phyloP scores from a whole-genome alignment of 148 eudicot species.

The Spergularia bocconei region DNA sequence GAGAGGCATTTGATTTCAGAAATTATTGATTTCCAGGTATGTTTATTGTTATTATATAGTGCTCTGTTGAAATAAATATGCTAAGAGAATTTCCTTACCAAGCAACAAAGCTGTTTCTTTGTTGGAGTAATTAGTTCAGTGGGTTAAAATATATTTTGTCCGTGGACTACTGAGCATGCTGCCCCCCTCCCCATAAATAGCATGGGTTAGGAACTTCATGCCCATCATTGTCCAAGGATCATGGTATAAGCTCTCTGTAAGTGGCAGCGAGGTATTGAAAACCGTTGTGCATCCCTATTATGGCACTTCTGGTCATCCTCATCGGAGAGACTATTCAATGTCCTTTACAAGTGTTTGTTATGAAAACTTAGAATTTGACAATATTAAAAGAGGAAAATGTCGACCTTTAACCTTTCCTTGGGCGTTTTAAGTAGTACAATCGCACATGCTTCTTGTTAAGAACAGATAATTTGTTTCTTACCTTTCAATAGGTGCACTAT shows the following conservation, averaged over 20 bases:
- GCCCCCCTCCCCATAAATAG: too few species aligned
- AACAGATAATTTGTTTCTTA: not conserved
- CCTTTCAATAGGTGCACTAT: not conserved
- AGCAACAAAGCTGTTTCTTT: not conserved
- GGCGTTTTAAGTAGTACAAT: not conserved
- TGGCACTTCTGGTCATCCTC: not conserved
- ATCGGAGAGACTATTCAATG: not conserved
- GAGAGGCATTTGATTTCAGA: slow-evolving; percentile 87
- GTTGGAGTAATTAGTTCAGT: not conserved
- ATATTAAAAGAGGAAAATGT: too few species aligned
- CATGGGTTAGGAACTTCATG: too few species aligned
- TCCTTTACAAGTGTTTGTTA: too few species aligned
- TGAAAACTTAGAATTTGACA: too few species aligned
- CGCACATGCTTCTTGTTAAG: not conserved
- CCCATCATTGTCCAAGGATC: too few species aligned
- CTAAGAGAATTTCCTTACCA: not conserved
- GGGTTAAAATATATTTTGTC: too few species aligned
- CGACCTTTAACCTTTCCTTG: not conserved
- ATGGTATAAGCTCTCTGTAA: not conserved
- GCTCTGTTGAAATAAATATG: not conserved
- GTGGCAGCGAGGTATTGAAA: not conserved
- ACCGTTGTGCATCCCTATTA: not conserved
- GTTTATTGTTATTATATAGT: not conserved
- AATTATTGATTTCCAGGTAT: slow-evolving; percentile 83
- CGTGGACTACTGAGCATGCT: too few species aligned